These are phyloP conservation scores for Blastobotrys capitulatus DNA, from an alignment of 1,139 yeast species.

Conservation along the genomic window DNA sequence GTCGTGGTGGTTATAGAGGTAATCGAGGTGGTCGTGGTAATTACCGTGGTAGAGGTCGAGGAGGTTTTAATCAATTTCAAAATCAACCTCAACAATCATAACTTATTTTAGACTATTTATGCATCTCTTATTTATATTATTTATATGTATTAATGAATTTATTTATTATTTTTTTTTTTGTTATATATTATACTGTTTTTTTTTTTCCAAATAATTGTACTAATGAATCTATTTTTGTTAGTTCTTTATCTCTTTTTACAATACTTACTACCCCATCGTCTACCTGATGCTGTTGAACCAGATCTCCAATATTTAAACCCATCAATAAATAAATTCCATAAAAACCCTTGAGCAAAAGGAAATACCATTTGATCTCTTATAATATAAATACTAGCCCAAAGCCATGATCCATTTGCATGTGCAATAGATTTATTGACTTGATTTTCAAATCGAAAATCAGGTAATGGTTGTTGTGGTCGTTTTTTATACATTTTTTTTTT, in stretches of 20 bases:
- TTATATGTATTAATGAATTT: not conserved
- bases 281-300: conserved; percentile 17
- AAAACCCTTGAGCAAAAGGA: conserved; percentile 47
- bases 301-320: conserved; percentile 39
- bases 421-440: conserved; percentile 29
- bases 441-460: conserved; percentile 33
- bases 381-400: conserved; percentile 27
- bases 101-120: conserved; percentile 1
- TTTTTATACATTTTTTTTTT: not conserved
- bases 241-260: not conserved
- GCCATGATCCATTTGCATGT: conserved; percentile 29
- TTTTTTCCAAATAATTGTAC: not conserved
- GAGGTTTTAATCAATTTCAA: not conserved
- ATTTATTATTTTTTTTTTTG: not conserved
- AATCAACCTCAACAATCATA: not conserved
- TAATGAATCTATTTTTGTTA: not conserved
- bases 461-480: conserved; percentile 23
- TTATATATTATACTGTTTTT: not conserved
- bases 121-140: not conserved
- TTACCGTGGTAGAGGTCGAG: not conserved
- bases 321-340: conserved; percentile 41
- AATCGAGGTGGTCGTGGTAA: not conserved
- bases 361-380: conserved; percentile 34
- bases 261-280: conserved; percentile 32
- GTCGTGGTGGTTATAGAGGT: conserved; percentile 26